Evolutionary conservation across 2,329 filamentous ascomycete species (phyloP), one percentile per base, ranked within the genome.

Genomic region (Penicillium sp.): DNA sequence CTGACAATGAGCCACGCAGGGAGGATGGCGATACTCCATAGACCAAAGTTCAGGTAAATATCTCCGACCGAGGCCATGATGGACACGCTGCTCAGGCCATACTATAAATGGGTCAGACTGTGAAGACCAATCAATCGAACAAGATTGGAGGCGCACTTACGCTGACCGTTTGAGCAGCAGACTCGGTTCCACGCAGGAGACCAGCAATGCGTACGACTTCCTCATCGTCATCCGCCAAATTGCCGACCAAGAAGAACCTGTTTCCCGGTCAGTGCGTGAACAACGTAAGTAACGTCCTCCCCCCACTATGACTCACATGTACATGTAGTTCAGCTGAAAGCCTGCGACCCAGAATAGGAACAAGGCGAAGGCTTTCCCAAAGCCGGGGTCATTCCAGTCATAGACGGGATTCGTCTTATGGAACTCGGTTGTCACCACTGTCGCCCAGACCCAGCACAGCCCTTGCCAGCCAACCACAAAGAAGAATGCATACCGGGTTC

Each of bases 301-400:
- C 17, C 5, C 10, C 4, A 13, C n/a, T 11, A 10, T 19, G 11
- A 64, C 75, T 62, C 55, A 82, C 71, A 87, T 63, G 58, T 81
- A 87, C 48, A 87, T 72, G 57, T 88, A 88, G 59, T 87, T 87
- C 6, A 86, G 50, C 63, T 87, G 84, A 52, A 87, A 87, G 0
- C 81, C 78, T 8, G 78, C 64, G 0, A 80, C 79, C 50, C 85
- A 73, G 51, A 88, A 78, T 4, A 88, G 55, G 59, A 84, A 87
- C 13, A 86, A 70, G 0, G 74, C 78, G 51, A 87, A 88, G 0
- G 74, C 80, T 26, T 72, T 71, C 0, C 83, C 83, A 39, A 88
- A 88, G 0, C 80, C 82, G 0, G 67, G 47, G 46, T 75, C 74
- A 0, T 58, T 54, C 85, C 84, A 88, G 59, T 88, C 85, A 50